A percentile compares a stretch with the other conserved stretches of the same genome.
Evolutionary conservation across 2,329 filamentous ascomycete species (phyloP).

Genomic region (Claviceps paspali): DNA sequence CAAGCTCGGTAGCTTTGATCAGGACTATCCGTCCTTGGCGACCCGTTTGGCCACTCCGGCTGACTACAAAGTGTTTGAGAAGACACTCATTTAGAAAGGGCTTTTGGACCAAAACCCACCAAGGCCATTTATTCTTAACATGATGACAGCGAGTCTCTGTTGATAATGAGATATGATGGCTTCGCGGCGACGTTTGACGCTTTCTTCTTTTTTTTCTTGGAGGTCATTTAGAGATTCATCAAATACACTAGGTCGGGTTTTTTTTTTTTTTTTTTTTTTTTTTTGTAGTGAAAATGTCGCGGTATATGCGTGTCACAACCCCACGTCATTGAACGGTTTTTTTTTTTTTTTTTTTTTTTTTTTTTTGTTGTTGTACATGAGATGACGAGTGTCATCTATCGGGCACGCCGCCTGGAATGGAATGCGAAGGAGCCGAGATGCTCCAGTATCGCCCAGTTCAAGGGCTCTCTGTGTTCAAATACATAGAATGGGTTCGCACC

Average conservation of each 20-base stretch:
- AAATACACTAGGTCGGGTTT: too few species aligned
- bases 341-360: not conserved
- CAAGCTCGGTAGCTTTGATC: conserved; percentile 12
- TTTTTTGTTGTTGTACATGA: not conserved
- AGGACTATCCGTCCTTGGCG: conserved; percentile 15
- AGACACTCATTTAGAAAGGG: conserved; percentile 7
- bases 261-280: too few species aligned
- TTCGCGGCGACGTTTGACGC: too few species aligned
- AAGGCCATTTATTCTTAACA: too few species aligned
- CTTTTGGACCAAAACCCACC: not conserved
- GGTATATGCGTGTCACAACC: not conserved
- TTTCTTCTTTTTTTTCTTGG: not conserved
- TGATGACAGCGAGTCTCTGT: too few species aligned
- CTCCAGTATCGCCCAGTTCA: too few species aligned
- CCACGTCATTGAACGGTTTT: not conserved
- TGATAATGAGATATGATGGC: too few species aligned
- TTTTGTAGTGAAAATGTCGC: not conserved
- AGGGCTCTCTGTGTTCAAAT: too few species aligned
- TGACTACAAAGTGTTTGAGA: conserved; percentile 16
- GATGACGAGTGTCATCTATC: too few species aligned
- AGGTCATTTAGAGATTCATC: too few species aligned
- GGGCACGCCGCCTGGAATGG: not conserved
- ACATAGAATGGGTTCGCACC: not conserved
- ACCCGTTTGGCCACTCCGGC: conserved; percentile 13
- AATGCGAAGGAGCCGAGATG: not conserved